Percentiles rank a stretch among this genome's conserved stretches.
Evolutionary conservation across 2,329 filamentous ascomycete species (phyloP).

Genomic region (Pseudogymnoascus sp.): DNA sequence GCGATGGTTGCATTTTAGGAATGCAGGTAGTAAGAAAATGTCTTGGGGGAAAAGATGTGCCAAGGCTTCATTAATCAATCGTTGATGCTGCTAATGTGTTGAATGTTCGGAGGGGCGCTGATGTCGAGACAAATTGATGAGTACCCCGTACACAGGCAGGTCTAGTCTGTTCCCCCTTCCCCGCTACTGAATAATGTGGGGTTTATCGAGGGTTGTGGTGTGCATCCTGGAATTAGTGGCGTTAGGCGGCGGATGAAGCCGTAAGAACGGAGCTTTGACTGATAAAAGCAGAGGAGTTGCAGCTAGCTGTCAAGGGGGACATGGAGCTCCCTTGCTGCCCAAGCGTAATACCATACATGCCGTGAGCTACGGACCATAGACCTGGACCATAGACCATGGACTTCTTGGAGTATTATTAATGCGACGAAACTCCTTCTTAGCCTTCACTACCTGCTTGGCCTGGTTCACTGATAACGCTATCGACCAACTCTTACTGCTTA

Average conservation of each 20-base stretch:
- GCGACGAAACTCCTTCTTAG: not conserved
- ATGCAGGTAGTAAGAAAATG: not conserved
- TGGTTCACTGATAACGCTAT: not conserved
- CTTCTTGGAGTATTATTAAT: not conserved
- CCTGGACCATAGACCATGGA: not conserved
- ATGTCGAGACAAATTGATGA: not conserved
- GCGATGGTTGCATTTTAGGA: not conserved
- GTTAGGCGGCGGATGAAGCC: not conserved
- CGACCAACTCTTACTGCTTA: not conserved
- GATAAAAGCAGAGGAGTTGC: not conserved
- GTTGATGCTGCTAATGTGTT: not conserved
- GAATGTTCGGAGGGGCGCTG: not conserved
- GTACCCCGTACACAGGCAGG: not conserved
- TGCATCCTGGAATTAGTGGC: not conserved
- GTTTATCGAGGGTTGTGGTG: not conserved
- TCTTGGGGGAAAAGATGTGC: not conserved
- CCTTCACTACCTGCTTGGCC: not conserved
- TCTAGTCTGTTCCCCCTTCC: not conserved
- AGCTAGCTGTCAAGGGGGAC: not conserved
- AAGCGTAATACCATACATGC: not conserved
- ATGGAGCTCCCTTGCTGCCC: not conserved
- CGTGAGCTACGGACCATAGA: not conserved
- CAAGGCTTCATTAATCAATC: not conserved
- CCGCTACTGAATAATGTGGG: not conserved
- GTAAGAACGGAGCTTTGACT: not conserved